Evolutionary conservation across 2,329 filamentous ascomycete species (phyloP).

Genomic region (Zasmidium cellare): DNA sequence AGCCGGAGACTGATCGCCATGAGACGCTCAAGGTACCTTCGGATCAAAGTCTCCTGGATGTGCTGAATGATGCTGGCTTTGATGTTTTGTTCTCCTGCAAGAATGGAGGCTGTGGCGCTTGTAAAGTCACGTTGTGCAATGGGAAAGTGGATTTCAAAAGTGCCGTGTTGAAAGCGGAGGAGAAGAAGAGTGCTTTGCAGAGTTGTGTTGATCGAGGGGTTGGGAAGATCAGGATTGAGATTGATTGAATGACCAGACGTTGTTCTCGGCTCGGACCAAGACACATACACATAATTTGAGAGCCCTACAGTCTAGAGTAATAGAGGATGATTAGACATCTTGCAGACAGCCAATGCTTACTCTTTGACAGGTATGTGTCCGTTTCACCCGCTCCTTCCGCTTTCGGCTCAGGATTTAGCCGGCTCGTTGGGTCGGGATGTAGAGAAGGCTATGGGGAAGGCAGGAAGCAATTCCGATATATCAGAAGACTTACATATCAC

Average conservation of each 20-base stretch:
- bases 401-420: too few species aligned
- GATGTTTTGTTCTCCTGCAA: conserved; percentile 46
- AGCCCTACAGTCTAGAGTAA: too few species aligned
- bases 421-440: too few species aligned
- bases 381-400: too few species aligned
- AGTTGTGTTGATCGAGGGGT: conserved; percentile 37
- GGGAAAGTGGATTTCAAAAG: conserved; percentile 44
- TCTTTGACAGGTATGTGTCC: too few species aligned
- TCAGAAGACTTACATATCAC: too few species aligned
- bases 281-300: too few species aligned
- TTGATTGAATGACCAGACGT: neutral
- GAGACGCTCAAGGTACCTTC: conserved; percentile 48
- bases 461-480: too few species aligned
- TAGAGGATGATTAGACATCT: too few species aligned
- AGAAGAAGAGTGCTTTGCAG: conserved; percentile 37
- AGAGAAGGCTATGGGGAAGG: too few species aligned
- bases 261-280: too few species aligned
- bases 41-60: conserved; percentile 43
- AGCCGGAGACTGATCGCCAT: conserved; percentile 28
- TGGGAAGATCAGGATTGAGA: neutral
- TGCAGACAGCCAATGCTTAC: too few species aligned
- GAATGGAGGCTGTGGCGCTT: conserved; percentile 47
- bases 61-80: conserved; percentile 45
- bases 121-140: conserved; percentile 39
- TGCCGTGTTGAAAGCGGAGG: conserved; percentile 34